Evolutionary conservation across 2,329 filamentous ascomycete genomes (phyloP), one percentile per base, ranked within the genome.

Genomic region (Trichoderma simmonsii): DNA sequence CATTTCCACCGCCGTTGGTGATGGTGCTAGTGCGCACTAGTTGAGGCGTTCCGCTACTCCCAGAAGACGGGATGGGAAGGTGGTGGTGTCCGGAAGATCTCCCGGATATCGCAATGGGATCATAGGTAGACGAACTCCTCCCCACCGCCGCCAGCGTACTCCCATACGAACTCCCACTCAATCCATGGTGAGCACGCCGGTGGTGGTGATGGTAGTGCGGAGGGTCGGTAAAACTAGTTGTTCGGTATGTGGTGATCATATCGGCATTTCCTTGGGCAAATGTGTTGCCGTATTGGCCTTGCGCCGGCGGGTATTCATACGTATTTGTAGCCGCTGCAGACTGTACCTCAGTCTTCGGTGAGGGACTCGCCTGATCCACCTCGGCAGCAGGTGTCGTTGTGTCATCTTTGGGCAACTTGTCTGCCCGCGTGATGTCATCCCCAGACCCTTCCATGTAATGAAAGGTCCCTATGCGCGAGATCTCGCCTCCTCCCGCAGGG

Each of bases 11-110:
- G 71, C 77, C 78, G 71, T 80, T 80, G 51, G 81, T 79, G 15
- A 88, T 81, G 2, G 86, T 89, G 79, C 87, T 90, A 4, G 88
- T 90, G 43, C 88, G 84, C 26, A 89, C 83, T 3, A 90, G 84
- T 74, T 85, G 83, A 1, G 88, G 87, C 4, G 82, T 76, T 6
- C 77, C 78, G 66, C 63, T 78, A 7, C 72, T 78, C 28, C 79
- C 79, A 1, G 83, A 80, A 0, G 84, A 80, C 1, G 86, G 84
- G 73, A 86, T 83, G 54, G 86, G 82, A n/a, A 87, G 77, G 11
- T 86, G 77, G 11, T 86, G 81, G 9, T 86, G 81, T 84, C 75
- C 88, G 77, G 70, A 83, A 1, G 86, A 82, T 26, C 87, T 83
- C 14, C 77, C 78, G 7, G 73, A 43, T 63, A 87, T 82, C 2